A percentile compares a stretch with the other conserved stretches of the same genome.
phyloP scores from a whole-genome alignment of 345 rosid genomes.

The Anacardium occidentale region DNA sequence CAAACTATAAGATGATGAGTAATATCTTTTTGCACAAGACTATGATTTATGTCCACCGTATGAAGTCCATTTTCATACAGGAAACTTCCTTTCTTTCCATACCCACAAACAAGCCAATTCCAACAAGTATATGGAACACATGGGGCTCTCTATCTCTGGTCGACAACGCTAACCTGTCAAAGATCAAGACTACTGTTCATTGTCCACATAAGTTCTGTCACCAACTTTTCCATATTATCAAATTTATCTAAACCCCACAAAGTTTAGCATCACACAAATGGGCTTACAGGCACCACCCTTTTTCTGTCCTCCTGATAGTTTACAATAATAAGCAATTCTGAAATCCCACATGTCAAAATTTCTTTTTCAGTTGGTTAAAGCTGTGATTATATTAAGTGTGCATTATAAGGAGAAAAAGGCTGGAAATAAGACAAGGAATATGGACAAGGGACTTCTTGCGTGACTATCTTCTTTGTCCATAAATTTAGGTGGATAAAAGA shows the following conservation, averaged over 20 bases:
- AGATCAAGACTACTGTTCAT: slow-evolving; percentile 3
- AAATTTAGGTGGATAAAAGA: slow-evolving; percentile 27
- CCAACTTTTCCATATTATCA: slow-evolving; percentile 13
- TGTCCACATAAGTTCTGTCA: slow-evolving; percentile 12
- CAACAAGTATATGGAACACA: slow-evolving; percentile 14
- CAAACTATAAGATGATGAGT: not conserved
- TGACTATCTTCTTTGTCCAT: slow-evolving; percentile 31
- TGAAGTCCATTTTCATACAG: not conserved
- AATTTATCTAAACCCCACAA: slow-evolving; percentile 12
- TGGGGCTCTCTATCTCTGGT: slow-evolving; percentile 5
- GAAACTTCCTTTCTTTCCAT: not conserved
- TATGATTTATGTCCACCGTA: not conserved
- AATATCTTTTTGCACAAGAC: not conserved
- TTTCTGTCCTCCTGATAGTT: slow-evolving; percentile 2
- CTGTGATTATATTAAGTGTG: not conserved
- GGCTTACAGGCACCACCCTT: not conserved
- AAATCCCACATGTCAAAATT: not conserved
- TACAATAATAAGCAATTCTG: not conserved
- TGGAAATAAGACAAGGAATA: slow-evolving; percentile 27
- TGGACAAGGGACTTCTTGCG: slow-evolving; percentile 31
- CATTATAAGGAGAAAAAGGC: slow-evolving; percentile 1
- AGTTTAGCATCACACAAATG: not conserved
- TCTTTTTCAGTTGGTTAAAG: not conserved
- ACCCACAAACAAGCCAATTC: slow-evolving; percentile 13
- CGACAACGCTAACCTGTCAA: slow-evolving; percentile 11